Evolutionary conservation across 1,284 basidiomycete genomes (phyloP).

Genomic region (Austropuccinia psidii): DNA sequence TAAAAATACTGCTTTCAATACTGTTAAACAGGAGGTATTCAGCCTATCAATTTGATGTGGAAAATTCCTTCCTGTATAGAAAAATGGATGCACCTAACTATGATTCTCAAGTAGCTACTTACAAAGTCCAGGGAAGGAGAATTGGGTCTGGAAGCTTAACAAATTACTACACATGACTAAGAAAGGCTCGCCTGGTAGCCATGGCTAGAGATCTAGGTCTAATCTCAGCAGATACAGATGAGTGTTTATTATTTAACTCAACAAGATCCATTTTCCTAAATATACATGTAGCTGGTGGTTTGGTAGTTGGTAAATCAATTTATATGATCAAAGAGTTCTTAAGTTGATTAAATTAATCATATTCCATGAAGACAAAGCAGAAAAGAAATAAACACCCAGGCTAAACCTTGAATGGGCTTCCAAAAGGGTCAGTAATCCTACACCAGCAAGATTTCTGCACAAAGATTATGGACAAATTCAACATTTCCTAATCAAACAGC

Average conservation of each 20-base stretch:
- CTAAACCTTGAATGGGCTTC: neutral
- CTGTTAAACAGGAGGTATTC: neutral
- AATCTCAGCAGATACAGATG: neutral
- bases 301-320: neutral
- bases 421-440: neutral
- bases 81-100: neutral
- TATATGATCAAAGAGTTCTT: neutral
- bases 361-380: neutral
- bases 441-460: neutral
- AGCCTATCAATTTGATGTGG: constrained; percentile 4
- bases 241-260: neutral
- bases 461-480: neutral
- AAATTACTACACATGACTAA: constrained; percentile 6
- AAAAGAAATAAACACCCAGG: neutral
- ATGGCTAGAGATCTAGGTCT: neutral
- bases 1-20: neutral
- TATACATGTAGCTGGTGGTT: constrained; percentile 1
- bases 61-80: neutral
- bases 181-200: neutral
- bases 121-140: neutral
- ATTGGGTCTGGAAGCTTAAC: neutral
- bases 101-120: neutral
- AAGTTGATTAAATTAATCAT: neutral
- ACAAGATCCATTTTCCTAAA: neutral
- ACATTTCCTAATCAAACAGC: neutral